Conservation (phyloP, 1,284 basidiomycete species). For the Hypsizygus ulmarius region DNA sequence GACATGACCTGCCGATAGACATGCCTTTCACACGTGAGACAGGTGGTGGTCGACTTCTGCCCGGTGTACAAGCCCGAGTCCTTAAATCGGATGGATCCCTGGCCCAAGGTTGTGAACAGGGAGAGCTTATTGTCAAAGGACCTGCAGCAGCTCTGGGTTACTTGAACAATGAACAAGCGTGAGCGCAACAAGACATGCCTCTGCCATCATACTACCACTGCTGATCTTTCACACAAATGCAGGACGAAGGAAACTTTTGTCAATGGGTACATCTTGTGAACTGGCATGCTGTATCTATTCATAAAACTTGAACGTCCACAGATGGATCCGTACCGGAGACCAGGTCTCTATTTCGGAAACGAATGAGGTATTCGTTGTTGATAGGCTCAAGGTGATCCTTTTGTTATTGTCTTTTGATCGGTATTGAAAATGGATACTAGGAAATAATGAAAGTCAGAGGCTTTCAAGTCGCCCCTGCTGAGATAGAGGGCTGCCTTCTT, state of each 20-base stretch:
- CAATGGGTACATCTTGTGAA: constrained; percentile 32
- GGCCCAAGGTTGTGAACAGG: constrained; percentile 50
- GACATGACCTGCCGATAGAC: not conserved
- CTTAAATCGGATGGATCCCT: constrained; percentile 53
- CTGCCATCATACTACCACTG: constrained; percentile 1
- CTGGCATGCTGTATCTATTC: not conserved
- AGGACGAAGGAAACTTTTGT: constrained; percentile 45
- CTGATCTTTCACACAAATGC: not conserved
- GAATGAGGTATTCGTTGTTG: constrained; percentile 56
- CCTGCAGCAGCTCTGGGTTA: constrained; percentile 55
- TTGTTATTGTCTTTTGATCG: not conserved
- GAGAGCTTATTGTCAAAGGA: constrained; percentile 54
- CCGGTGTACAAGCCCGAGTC: constrained; percentile 48
- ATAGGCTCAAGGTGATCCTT: constrained; percentile 56
- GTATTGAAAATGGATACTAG: constrained; percentile 22
- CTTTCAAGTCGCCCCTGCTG: constrained; percentile 58
- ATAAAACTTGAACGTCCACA: constrained; percentile 21
- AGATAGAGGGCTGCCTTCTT: constrained; percentile 66
- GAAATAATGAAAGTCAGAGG: constrained; percentile 56
- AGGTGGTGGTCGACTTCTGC: constrained; percentile 50
- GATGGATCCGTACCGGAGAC: constrained; percentile 67
- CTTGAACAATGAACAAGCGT: constrained; percentile 55
- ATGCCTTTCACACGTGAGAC: constrained; percentile 4
- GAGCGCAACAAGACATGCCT: constrained; percentile 25
- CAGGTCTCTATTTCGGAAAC: constrained; percentile 51